Evolutionary conservation across 495 filamentous ascomycete species (phyloP), one percentile per base, ranked within the genome.

Genomic region (Penicillium tannophilum): DNA sequence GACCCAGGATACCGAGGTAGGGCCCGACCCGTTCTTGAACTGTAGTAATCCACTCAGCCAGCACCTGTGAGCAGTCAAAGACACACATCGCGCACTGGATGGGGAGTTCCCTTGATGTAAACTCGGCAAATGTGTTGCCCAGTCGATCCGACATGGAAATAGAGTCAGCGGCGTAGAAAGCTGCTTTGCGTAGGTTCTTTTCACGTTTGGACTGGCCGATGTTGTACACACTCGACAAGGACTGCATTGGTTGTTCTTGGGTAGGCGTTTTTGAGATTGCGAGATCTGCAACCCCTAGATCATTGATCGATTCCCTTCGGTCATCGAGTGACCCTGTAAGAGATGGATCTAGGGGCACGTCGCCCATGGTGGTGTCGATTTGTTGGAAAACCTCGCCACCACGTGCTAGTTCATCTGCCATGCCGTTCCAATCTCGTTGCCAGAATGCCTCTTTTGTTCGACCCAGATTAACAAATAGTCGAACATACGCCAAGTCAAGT

Each of bases 31-130:
- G 89, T 71, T 97, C 92, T 72, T 98, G 94, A 10, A 98, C 88
- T 0, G 93, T 96, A 14, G 90, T 89, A 43, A 95, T 84, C 94
- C 94, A 98, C 72, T 98, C 94, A 1, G 94, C 93, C 24, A 98
- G 86, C 0, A 98, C 92, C 66, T 96, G 92, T n/a, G 92, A 90
- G 65, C 94, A 98, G 66, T 98, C 94, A 69, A 97, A 96, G 12
- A 89, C 84, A 71, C 93, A 98, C 83, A 98, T 88, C 7, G 90
- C 91, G 14, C 92, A 93, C 62, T 96, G 92, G 26, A 98, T 79
- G 2, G 94, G 93, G n/a, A 98, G 80, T 66, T 98, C 94, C 30
- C 92, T 84, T 31, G 89, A 92, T 2, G 88, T 88, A 58, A 91
- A 87, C 59, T 96, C 89, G 6, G 91, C 89, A 69, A 92, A 96